A percentile compares a stretch with the other conserved stretches of the same genome.
phyloP scores from a whole-genome alignment of 73 alveolate species.

The Effrenium voratum region DNA sequence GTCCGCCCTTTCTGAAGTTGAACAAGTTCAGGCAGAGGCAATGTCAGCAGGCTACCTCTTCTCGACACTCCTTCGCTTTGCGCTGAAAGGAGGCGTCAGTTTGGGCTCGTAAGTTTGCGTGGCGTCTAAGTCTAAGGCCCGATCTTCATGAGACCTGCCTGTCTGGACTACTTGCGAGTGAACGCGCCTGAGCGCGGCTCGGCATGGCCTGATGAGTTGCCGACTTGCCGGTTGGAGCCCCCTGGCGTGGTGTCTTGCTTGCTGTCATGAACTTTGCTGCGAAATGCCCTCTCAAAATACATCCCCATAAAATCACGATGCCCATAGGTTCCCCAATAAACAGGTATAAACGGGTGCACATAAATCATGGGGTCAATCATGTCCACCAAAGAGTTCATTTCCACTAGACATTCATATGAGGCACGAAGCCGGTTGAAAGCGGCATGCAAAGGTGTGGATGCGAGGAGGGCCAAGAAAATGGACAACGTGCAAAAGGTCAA shows the following conservation, averaged over 20 bases:
- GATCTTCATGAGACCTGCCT: conserved; percentile 22
- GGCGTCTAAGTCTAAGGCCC: conserved; percentile 2
- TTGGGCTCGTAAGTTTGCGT: not conserved
- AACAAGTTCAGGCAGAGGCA: not conserved
- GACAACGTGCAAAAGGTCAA: conserved; percentile 33
- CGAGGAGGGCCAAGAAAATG: conserved; percentile 6
- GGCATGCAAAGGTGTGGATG: conserved; percentile 68
- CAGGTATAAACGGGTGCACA: not conserved
- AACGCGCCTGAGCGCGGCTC: conserved; percentile 78
- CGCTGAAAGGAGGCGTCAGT: not conserved
- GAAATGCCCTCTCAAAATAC: not conserved
- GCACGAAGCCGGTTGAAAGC: not conserved
- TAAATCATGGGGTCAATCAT: not conserved
- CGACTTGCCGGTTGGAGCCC: not conserved
- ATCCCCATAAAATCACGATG: not conserved
- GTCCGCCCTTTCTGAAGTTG: not conserved
- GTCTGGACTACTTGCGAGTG: conserved; percentile 29
- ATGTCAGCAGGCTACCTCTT: not conserved
- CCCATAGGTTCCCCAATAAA: not conserved
- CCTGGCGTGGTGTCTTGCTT: not conserved
- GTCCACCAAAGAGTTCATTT: not conserved
- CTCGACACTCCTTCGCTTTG: not conserved
- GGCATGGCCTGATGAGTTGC: not conserved
- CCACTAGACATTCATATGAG: not conserved
- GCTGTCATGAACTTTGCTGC: no score